Evolutionary conservation across 345 rosid species (phyloP).

Genomic region (Camelina hispida): DNA sequence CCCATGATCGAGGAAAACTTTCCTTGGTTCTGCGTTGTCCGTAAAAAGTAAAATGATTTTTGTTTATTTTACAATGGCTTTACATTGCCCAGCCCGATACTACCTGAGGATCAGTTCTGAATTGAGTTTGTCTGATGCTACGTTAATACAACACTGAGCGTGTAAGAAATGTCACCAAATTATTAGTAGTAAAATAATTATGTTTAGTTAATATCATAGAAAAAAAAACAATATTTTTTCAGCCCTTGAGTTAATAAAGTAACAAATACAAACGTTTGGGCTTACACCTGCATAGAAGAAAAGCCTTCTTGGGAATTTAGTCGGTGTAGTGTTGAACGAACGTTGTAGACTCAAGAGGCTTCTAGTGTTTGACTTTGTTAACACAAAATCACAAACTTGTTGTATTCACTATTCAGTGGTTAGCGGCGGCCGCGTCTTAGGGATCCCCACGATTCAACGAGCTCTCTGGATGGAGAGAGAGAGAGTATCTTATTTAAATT

Average conservation of each 20-base stretch:
- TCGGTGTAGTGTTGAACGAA: not conserved
- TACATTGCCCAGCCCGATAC: not conserved
- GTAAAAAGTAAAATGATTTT: not conserved
- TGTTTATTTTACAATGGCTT: not conserved
- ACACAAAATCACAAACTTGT: no score
- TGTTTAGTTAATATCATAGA: no score
- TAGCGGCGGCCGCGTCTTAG: not conserved
- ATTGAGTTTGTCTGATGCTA: no score
- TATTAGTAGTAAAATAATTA: not conserved
- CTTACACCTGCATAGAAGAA: not conserved
- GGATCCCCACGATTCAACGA: not conserved
- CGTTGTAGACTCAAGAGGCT: not conserved
- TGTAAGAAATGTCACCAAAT: not conserved
- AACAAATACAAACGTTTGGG: not conserved
- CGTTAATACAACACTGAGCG: no score
- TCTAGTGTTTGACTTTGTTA: no score
- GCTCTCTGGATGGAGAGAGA: not conserved
- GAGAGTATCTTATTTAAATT: not conserved
- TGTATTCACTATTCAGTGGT: not conserved
- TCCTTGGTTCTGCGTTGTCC: not conserved
- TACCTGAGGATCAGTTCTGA: no score
- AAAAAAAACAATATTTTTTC: no score
- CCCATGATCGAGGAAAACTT: not conserved
- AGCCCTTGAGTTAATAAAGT: not conserved
- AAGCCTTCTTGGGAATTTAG: no score